A percentile compares a stretch with the other conserved stretches of the same genome.
Conservation (phyloP, 2,329 filamentous ascomycete genomes). For the Tolypocladium nubicola region DNA sequence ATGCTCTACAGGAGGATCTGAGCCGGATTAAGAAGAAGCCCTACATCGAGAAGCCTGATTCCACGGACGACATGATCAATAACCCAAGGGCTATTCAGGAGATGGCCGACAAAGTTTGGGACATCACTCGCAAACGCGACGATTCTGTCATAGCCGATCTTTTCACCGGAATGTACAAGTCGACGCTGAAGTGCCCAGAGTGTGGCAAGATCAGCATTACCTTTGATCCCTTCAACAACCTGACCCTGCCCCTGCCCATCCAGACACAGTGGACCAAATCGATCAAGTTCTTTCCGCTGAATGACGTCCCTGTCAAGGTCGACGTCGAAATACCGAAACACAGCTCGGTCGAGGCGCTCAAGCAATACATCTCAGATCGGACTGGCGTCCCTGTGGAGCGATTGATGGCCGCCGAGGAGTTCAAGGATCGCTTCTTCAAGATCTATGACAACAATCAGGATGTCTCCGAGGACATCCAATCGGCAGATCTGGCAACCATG, state of each 20-base stretch:
- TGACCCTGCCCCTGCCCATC: conserved; percentile 83
- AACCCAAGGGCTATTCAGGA: conserved; percentile 69
- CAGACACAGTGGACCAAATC: conserved; percentile 70
- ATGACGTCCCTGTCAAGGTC: conserved; percentile 59
- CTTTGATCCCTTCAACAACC: conserved; percentile 92
- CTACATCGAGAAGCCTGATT: conserved; percentile 95
- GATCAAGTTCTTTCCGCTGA: conserved; percentile 68
- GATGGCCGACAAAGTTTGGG: conserved; percentile 82
- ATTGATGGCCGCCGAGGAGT: conserved; percentile 75
- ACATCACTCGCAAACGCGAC: conserved; percentile 84
- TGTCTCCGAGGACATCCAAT: conserved; percentile 62
- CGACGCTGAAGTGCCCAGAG: conserved; percentile 81
- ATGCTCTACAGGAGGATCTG: conserved; percentile 89
- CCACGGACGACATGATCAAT: conserved; percentile 88
- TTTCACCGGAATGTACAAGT: conserved; percentile 98
- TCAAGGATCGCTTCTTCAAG: conserved; percentile 77
- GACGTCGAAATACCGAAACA: conserved; percentile 74
- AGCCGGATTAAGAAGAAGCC: conserved; percentile 93
- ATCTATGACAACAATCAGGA: conserved; percentile 59
- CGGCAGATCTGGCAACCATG: conserved; percentile 56
- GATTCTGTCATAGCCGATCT: conserved; percentile 92
- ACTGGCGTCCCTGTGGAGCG: conserved; percentile 53
- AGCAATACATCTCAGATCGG: conserved; percentile 58
- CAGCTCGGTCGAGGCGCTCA: conserved; percentile 56
- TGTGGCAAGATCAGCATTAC: conserved; percentile 97